Evolutionary conservation across 176 grass and related monocot genomes (phyloP).

Genomic region (Rhipidocladum racemiflorum): DNA sequence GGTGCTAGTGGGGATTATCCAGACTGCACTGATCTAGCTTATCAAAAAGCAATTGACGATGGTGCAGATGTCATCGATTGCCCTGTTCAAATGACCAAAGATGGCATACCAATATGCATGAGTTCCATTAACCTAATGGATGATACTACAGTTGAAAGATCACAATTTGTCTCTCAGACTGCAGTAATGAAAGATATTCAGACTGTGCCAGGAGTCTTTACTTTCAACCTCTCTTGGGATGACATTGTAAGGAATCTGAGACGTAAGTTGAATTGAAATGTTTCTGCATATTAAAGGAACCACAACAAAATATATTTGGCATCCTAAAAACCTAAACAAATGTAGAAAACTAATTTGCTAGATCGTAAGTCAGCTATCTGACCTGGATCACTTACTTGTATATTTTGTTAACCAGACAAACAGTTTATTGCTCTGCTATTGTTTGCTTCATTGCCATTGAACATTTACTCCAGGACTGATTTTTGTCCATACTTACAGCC

Average conservation of each 20-base stretch:
- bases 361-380: neutral
- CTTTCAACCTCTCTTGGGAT: conserved; percentile 91
- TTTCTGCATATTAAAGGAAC: conserved; percentile 9
- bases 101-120: conserved; percentile 78
- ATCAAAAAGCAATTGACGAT: conserved; percentile 64
- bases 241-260: conserved; percentile 61
- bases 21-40: conserved; percentile 87
- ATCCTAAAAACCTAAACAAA: neutral
- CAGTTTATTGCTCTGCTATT: neutral
- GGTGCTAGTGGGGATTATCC: conserved; percentile 97
- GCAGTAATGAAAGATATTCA: conserved; percentile 58
- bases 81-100: conserved; percentile 78
- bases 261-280: conserved; percentile 58
- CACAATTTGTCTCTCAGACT: conserved; percentile 40
- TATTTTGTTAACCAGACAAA: conserved; percentile 17
- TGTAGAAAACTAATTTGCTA: neutral
- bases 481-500: conserved; percentile 45
- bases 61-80: conserved; percentile 97
- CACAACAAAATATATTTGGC: neutral
- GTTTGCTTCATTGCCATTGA: neutral
- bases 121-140: conserved; percentile 60
- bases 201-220: conserved; percentile 60
- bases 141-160: conserved; percentile 68
- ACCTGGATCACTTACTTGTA: neutral
- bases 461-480: conserved; percentile 21